Percentiles rank a stretch among this genome's conserved stretches.
Evolutionary conservation across 495 filamentous ascomycete species (phyloP).

Genomic region (Trypethelium eluteriae): DNA sequence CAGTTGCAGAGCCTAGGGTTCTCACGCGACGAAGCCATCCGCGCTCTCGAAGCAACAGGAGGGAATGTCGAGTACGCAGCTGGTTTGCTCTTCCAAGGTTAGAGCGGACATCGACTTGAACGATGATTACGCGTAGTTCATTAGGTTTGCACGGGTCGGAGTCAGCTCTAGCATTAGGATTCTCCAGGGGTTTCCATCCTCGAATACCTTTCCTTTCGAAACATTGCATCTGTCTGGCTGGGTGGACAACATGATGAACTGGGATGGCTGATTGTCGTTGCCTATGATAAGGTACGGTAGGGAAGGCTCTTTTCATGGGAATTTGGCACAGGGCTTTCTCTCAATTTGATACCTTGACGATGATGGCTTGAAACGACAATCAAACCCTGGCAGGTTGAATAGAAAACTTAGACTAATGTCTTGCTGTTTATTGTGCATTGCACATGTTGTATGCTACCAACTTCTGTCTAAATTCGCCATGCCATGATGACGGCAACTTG

Average conservation of each 20-base stretch:
- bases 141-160: not conserved
- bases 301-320: too few species aligned
- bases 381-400: not conserved
- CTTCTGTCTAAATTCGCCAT: too few species aligned
- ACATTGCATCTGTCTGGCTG: not conserved
- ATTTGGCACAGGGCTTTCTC: not conserved
- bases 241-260: not conserved
- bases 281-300: not conserved
- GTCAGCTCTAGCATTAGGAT: not conserved
- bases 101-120: not conserved
- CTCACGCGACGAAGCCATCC: constrained; percentile 64
- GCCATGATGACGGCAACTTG: too few species aligned
- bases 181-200: not conserved
- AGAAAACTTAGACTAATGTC: not conserved
- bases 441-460: too few species aligned
- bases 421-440: too few species aligned
- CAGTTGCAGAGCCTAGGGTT: constrained; percentile 76
- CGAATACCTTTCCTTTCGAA: not conserved
- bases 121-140: not conserved
- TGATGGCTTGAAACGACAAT: not conserved
- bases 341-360: not conserved
- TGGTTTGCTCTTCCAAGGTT: constrained; percentile 61
- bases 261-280: not conserved
- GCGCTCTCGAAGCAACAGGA: constrained; percentile 69
- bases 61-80: constrained; percentile 85